phyloP scores from a whole-genome alignment of 768 basidiomycete species.

The Coprinopsis strossmayeri region DNA sequence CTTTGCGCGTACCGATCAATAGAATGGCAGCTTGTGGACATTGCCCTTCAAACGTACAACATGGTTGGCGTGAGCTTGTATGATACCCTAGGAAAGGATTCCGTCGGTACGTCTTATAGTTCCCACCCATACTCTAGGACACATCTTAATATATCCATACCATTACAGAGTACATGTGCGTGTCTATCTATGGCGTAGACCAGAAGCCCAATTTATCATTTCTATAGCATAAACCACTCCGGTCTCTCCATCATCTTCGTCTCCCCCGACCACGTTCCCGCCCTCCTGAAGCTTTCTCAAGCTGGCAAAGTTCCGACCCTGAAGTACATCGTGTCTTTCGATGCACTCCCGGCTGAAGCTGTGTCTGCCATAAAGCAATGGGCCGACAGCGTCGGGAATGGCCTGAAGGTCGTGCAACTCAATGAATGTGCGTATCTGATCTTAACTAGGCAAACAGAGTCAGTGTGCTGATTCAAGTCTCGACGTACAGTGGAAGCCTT shows the following conservation, averaged over 20 bases:
- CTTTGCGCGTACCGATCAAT: too few species aligned
- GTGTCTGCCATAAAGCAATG: slow-evolving; percentile 59
- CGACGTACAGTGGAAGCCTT: slow-evolving; percentile 56
- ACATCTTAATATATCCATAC: neutral
- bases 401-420: slow-evolving; percentile 56
- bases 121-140: neutral
- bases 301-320: slow-evolving; percentile 53
- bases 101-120: slow-evolving; percentile 54
- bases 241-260: slow-evolving; percentile 72
- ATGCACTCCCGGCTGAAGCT: slow-evolving; percentile 43
- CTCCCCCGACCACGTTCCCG: slow-evolving; percentile 63
- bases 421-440: slow-evolving; percentile 64
- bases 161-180: slow-evolving; percentile 66
- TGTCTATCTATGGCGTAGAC: too few species aligned
- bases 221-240: slow-evolving; percentile 73
- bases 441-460: too few species aligned
- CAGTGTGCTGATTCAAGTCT: neutral
- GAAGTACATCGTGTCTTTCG: slow-evolving; percentile 72
- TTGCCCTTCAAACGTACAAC: slow-evolving; percentile 71
- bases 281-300: slow-evolving; percentile 64
- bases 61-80: slow-evolving; percentile 85
- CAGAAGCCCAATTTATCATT: too few species aligned
- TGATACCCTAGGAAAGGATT: slow-evolving; percentile 86
- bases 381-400: slow-evolving; percentile 56
- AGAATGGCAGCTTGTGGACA: slow-evolving; percentile 93